phyloP scores from a whole-genome alignment of 768 basidiomycete genomes.

The Trametes elegans region DNA sequence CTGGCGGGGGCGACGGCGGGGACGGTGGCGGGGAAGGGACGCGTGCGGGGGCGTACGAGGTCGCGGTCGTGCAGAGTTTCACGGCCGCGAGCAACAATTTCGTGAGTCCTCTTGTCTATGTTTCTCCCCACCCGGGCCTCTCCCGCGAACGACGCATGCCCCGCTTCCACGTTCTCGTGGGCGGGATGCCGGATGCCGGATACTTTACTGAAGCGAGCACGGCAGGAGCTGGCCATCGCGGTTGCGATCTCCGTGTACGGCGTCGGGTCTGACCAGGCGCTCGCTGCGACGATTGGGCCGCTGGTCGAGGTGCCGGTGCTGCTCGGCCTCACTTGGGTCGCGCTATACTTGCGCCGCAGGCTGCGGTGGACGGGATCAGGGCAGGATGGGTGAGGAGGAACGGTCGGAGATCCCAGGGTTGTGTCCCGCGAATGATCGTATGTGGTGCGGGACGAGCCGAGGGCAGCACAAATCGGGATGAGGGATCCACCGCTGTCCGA shows the following conservation, averaged over 20 bases:
- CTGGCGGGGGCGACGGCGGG: conserved; percentile 3
- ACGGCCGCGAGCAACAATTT: conserved; percentile 82
- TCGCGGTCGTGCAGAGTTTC: conserved; percentile 76
- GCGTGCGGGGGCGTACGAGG: conserved; percentile 50
- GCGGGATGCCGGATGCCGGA: no score
- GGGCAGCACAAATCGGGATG: no score
- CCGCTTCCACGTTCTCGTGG: no score
- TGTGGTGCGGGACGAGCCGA: no score
- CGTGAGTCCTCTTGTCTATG: conserved; percentile 38
- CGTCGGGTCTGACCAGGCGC: conserved; percentile 71
- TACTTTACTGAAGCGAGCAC: background rate
- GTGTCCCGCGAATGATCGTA: no score
- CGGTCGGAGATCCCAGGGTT: no score
- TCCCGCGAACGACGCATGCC: no score
- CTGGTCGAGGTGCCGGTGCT: conserved; percentile 81
- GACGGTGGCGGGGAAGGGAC: background rate
- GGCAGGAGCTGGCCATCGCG: conserved; percentile 81
- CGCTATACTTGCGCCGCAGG: conserved; percentile 34
- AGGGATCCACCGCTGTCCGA: no score
- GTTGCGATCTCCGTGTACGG: conserved; percentile 79
- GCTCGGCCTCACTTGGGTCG: conserved; percentile 64
- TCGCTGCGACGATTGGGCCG: conserved; percentile 79
- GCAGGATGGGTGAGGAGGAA: background rate
- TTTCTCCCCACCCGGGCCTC: no score
- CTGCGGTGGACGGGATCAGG: conserved; percentile 7